Base-by-base conservation (phyloP, 163 green algal species). In the Chlorella variabilis region DNA sequence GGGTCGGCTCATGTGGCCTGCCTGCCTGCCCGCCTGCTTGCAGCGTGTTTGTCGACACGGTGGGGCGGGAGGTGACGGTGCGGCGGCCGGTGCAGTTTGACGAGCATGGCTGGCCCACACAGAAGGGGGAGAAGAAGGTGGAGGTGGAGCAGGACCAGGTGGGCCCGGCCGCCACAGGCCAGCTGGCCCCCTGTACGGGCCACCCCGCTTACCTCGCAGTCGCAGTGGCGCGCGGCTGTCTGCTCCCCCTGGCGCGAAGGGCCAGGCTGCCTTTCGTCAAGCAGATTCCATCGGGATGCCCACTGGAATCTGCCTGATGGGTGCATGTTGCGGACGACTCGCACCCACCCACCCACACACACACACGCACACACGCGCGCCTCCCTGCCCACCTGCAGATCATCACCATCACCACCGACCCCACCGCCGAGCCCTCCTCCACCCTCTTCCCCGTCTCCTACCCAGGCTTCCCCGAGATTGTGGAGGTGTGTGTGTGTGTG, bases 31-130 rank as follows among this genome's bases (percentile, higher is more conserved):
- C 36, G 2, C 20, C 36, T 33, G 36, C 4, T 83, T 45, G 75
- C 75, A 81, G 75, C 51, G 94, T 96, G 27, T 91, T 96, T 78
- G 42, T 98, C 21, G 94, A 98, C 87, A 98, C 94, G 0, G 75
- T 94, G 48, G 95, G 95, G 0, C 83, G 95, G 0, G 94, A 98
- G 83, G 89, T 98, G 41, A 86, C 91, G 31, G 88, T 98, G 6
- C 54, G 83, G 8, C 79, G 84, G 7, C 62, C 49, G 23, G 81
- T 86, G 36, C 69, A 74, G 27, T 66, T 80, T 9, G 74, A 88
- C 15, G 54, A 81, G 34, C 33, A 36, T 25, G 84, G 88, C 4
- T 90, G 83, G 84, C 80, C 75, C 20, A 20, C n/a, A 3, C 73
- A 80, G 73, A 62, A 48, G 17, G 73, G 73, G 4, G 54, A 59